Evolutionary conservation across 1,284 basidiomycete species (phyloP), one percentile per base, ranked within the genome.

Genomic region (Trichosporon sp.): DNA sequence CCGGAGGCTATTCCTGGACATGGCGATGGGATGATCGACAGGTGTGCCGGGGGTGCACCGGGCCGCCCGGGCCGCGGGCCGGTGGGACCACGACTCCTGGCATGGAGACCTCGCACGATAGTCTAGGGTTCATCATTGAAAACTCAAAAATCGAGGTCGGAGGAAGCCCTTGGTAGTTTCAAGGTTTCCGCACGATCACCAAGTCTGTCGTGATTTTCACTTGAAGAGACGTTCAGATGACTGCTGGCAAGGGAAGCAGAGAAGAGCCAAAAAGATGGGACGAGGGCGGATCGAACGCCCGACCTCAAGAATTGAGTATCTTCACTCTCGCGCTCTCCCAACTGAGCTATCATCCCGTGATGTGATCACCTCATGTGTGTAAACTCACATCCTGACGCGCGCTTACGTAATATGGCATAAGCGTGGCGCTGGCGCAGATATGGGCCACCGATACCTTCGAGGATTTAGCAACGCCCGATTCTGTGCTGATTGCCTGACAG

Each of bases 321-420:
- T 54, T 54, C 51, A 54, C 51, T 54, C 51, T 54, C 51, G 51
- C 51, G 51, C 51, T 54, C 51, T 54, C 51, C 51, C 51, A 54
- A 54, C 51, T 54, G 51, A 54, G 51, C 51, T 54, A 54, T 54
- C 51, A 54, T 54, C 51, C 51, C 51, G 8, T 48, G 46, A 48
- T 48, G 16, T 48, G 46, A 19, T 4, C 8, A 12, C 14, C 8
- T 46, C 10, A 4, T 46, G n/a, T 19, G 48, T 26, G n/a, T 8
- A 51, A 19, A 5, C n/a, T 7, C 37, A 38, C 37, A n/a, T 5
- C 14, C 4, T 5, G 16, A 51, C n/a, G n/a, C 19, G 6, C n/a
- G 48, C 16, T 14, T 12, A 46, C 16, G 11, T 46, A n/a, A 12
- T 12, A 46, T 26, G 26, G 26, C 26, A 26, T 26, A 26, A 26